Base-by-base conservation (phyloP, 2,329 filamentous ascomycete genomes). In the Monilinia fructigena region DNA sequence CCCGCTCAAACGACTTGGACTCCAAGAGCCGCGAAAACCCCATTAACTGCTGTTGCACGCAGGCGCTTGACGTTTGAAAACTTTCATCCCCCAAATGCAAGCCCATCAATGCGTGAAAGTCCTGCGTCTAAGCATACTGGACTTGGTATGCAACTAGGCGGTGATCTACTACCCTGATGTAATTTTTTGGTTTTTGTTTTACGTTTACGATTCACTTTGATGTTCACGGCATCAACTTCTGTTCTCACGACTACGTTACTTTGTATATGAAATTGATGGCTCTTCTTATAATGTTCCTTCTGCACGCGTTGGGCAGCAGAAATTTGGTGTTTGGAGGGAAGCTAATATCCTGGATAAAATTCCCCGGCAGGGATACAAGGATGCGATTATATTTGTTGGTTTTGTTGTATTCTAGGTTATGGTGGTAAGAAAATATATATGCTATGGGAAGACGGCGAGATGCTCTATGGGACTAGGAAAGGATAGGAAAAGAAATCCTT, bases 1-100 rank as follows among this genome's bases (percentile, higher is more conserved):
- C 95, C 95, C 26, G 95, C 92, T 35, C 95, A 97, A 80, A 92
- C 88, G 72, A 85, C 88, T 12, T 97, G 93, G 91, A 77, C 74
- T 35, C 74, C 75, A 20, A 63, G 72, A 31, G 72, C 71, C 5
- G 65, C 56, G 18, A 75, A 74, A 56, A 76, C 74, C 10, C 73
- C 74, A 7, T 65, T 71, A 16, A 71, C 72, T 6, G 69, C 72
- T 6, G 69, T 75, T 4, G 67, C 68, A 40, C 69, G 74, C 54
- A 66, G 73, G 63, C 71, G 72, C 23, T 67, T 76, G 8, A 74
- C 71, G 5, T 76, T 75, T 65, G 74, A 76, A 14, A 72, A 70
- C 58, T 69, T 70, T 50, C 55, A 63, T 6, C 56, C 69, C 45
- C 68, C 72, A n/a, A 69, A 55, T 63, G 50, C 68, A 26, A 73